Conservation (phyloP, 441 rosid species). For the Rhodomyrtus psidioides region DNA sequence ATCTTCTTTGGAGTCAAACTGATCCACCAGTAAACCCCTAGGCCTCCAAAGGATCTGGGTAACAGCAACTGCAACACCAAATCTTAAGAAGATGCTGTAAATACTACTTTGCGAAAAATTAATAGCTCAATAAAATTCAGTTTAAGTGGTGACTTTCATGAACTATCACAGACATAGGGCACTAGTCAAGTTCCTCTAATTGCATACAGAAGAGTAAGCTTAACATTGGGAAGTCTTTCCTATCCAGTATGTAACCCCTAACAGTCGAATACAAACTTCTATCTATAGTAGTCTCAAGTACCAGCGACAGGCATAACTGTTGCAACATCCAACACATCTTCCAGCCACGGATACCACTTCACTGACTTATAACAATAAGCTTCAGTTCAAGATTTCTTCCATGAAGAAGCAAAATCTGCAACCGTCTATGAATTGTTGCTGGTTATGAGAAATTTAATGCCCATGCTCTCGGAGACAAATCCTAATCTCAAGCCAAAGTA, state of each 20-base stretch:
- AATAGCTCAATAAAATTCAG: not conserved
- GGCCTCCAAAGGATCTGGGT: conserved; percentile 89
- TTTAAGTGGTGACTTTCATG: not conserved
- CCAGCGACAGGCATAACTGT: not conserved
- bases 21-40: conserved; percentile 84
- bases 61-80: conserved; percentile 60
- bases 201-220: not conserved
- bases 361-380: not conserved
- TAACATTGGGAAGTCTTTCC: not conserved
- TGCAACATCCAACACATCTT: not conserved
- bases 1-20: conserved; percentile 80
- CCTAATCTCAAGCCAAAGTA: not conserved
- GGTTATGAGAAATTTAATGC: not conserved
- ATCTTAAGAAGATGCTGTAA: not conserved
- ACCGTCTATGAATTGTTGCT: not conserved
- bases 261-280: not conserved
- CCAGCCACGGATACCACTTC: not conserved
- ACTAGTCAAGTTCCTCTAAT: not conserved
- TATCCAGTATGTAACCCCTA: not conserved
- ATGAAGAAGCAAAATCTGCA: not conserved
- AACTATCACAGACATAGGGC: not conserved
- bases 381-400: not conserved
- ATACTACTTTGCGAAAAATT: not conserved
- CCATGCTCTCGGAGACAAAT: not conserved
- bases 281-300: not conserved